Evolutionary conservation across 148 eudicot genomes (phyloP).

Genomic region (Chenopodium album): DNA sequence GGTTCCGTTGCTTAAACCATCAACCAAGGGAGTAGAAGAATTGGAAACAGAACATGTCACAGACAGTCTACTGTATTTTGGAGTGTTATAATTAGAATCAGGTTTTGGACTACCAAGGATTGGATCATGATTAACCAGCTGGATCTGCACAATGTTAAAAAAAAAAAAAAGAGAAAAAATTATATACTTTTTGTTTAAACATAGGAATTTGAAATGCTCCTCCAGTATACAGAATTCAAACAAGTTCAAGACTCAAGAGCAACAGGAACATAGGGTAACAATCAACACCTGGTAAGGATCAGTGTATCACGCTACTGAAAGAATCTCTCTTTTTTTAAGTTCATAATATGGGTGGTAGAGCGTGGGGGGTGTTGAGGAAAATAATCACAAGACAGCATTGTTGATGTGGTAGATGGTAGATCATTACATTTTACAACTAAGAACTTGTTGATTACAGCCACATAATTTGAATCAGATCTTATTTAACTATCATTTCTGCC

Average conservation of each 20-base stretch:
- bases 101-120: slow-evolving; percentile 7
- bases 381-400: too few relatives aligned
- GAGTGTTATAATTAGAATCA: slow-evolving; percentile 14
- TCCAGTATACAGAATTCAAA: background rate
- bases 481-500: too few relatives aligned
- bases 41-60: background rate
- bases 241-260: background rate
- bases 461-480: background rate
- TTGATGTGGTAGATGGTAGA: background rate
- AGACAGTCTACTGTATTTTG: background rate
- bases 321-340: too few relatives aligned
- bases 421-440: background rate
- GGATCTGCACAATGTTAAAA: slow-evolving; percentile 17
- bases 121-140: slow-evolving; percentile 9
- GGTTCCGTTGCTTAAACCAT: slow-evolving; percentile 12
- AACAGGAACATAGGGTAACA: background rate
- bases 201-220: too few relatives aligned
- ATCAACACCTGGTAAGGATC: background rate
- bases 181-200: too few relatives aligned
- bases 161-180: too few relatives aligned
- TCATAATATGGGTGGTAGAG: too few relatives aligned
- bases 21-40: slow-evolving; percentile 13
- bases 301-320: too few relatives aligned
- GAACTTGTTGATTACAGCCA: background rate
- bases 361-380: too few relatives aligned